These are phyloP conservation scores for Raphanus hybrid DNA, from an alignment of 441 rosid genomes.

Conservation along the genomic window DNA sequence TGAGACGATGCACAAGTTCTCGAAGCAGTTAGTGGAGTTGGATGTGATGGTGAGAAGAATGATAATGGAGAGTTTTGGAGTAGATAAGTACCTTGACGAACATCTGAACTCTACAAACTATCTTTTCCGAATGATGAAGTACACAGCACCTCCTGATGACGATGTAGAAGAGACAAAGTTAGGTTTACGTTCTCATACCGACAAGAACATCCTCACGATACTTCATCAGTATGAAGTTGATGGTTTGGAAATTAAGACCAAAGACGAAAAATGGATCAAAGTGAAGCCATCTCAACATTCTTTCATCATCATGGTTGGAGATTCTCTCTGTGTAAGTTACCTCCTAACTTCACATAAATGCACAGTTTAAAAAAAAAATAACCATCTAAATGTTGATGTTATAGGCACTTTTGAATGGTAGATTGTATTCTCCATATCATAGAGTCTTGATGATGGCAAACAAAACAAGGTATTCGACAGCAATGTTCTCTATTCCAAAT, in stretches of 20 bases:
- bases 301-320: constrained; percentile 64
- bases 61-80: constrained; percentile 69
- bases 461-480: constrained; percentile 56
- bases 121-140: constrained; percentile 62
- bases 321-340: constrained; percentile 58
- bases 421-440: constrained; percentile 43
- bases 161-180: constrained; percentile 45
- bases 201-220: constrained; percentile 64
- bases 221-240: constrained; percentile 65
- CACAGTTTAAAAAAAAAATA: neutral
- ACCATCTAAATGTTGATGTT: neutral
- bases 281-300: constrained; percentile 58
- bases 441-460: constrained; percentile 61
- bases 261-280: constrained; percentile 60
- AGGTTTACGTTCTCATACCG: constrained; percentile 63
- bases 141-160: constrained; percentile 52
- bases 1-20: constrained; percentile 46
- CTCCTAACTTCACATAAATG: neutral
- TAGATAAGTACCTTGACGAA: constrained; percentile 67
- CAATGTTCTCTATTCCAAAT: constrained; percentile 63
- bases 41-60: constrained; percentile 60
- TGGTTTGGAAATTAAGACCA: constrained; percentile 59
- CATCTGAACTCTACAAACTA: constrained; percentile 63
- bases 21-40: constrained; percentile 51
- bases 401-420: constrained; percentile 42